Evolutionary conservation across 768 basidiomycete species (phyloP).

Genomic region (Mrakia frigida): DNA sequence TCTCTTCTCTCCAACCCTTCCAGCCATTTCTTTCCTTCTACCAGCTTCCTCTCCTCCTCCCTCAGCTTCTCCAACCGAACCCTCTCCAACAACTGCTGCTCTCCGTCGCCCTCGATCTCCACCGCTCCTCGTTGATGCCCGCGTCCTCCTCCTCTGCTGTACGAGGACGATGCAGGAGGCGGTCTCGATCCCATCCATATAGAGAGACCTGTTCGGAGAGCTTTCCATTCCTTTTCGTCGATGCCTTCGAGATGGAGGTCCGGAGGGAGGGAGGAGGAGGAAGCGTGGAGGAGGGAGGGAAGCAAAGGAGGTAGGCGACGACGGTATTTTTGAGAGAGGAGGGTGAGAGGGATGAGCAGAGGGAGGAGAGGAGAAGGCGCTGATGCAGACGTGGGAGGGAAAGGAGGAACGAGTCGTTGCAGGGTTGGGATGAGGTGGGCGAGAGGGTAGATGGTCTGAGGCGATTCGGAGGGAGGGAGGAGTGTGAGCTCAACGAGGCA

Average conservation of each 20-base stretch:
- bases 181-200: conserved; percentile 4
- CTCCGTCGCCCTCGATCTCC: not conserved
- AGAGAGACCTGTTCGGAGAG: not conserved
- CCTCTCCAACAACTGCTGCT: conserved; percentile 9
- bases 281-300: conserved; percentile 2
- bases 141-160: not conserved
- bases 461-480: not conserved
- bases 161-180: not conserved
- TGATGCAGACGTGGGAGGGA: not conserved
- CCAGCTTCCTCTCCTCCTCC: conserved; percentile 14
- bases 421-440: conserved; percentile 5
- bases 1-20: conserved; percentile 28
- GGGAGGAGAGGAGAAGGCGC: not conserved
- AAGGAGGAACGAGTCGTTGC: conserved; percentile 1
- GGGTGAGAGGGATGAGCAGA: not conserved
- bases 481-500: not conserved
- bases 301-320: conserved; percentile 18
- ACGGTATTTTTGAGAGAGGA: not conserved
- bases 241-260: not conserved
- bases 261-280: not conserved
- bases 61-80: not conserved
- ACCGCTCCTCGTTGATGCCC: not conserved
- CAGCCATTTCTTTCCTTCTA: conserved; percentile 22
- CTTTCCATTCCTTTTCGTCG: conserved; percentile 9
- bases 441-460: conserved; percentile 16